These are phyloP conservation scores for Penicillium soppii DNA, from an alignment of 495 filamentous ascomycete species.

Conservation along the genomic window DNA sequence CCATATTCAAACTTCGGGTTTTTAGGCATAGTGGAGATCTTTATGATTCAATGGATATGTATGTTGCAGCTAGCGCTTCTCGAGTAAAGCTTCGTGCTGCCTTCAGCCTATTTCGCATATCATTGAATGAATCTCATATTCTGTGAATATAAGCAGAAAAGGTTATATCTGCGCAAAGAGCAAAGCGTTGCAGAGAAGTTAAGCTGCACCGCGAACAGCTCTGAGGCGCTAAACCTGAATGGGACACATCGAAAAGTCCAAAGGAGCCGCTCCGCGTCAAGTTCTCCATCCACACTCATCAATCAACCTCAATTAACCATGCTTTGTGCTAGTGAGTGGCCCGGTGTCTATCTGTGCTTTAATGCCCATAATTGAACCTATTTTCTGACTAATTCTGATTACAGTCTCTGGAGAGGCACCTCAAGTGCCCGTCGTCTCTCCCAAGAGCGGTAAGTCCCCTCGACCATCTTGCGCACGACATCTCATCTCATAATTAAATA, in stretches of 20 bases:
- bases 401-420: conserved; percentile 96
- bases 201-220: conserved; percentile 21
- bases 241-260: conserved; percentile 44
- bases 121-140: not conserved
- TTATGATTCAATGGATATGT: not conserved
- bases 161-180: not conserved
- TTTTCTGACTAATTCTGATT: conserved; percentile 23
- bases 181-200: not conserved
- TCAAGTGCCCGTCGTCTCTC: conserved; percentile 89
- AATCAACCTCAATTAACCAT: conserved; percentile 41
- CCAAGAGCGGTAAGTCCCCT: conserved; percentile 75
- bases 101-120: not conserved
- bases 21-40: conserved; percentile 37
- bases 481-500: conserved; percentile 36
- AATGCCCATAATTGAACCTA: not conserved
- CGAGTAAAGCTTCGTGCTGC: conserved; percentile 11
- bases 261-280: conserved; percentile 38
- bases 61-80: conserved; percentile 6
- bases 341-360: not conserved
- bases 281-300: conserved; percentile 27
- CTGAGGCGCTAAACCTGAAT: conserved; percentile 35
- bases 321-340: conserved; percentile 72
- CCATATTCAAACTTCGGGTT: conserved; percentile 52
- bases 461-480: conserved; percentile 2
- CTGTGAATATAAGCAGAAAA: not conserved